Conservation (phyloP, 2,329 filamentous ascomycete genomes). For the Epichloe scottii region DNA sequence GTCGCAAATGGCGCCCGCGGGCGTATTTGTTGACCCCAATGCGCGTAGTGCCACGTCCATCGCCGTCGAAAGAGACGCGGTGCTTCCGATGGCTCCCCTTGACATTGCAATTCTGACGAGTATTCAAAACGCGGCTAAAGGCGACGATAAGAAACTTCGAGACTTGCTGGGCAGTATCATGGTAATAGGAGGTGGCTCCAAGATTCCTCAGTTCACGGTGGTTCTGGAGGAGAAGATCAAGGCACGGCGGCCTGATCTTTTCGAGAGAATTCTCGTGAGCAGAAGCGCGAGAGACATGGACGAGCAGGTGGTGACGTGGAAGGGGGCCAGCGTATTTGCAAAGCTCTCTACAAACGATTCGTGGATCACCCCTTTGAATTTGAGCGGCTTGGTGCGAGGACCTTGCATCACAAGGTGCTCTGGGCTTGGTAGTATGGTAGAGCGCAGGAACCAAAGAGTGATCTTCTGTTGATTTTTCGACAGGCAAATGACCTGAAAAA, state of each 20-base stretch:
- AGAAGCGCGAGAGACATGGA: conserved; percentile 83
- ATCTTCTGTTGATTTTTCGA: not conserved
- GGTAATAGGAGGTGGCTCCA: conserved; percentile 75
- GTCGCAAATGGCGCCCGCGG: conserved; percentile 25
- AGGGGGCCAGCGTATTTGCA: conserved; percentile 92
- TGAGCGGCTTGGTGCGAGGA: conserved; percentile 68
- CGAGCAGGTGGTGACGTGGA: conserved; percentile 95
- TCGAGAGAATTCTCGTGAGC: conserved; percentile 49
- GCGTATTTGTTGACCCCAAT: conserved; percentile 37
- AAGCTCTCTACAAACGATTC: conserved; percentile 87
- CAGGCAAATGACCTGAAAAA: not conserved
- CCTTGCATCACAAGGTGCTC: conserved; percentile 71
- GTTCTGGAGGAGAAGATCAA: conserved; percentile 77
- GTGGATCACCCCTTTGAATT: conserved; percentile 88
- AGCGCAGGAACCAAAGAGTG: conserved; percentile 6
- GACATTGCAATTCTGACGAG: conserved; percentile 83
- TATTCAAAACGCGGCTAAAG: conserved; percentile 74
- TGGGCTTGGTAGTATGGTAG: conserved; percentile 39
- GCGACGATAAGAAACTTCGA: conserved; percentile 84
- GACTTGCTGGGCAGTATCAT: conserved; percentile 86
- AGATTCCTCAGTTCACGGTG: conserved; percentile 66
- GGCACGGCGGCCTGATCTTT: conserved; percentile 46
- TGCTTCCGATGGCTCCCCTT: conserved; percentile 71
- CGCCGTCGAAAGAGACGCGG: conserved; percentile 61
- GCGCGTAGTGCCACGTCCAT: conserved; percentile 39